Percentiles rank a stretch among this genome's conserved stretches.
Conservation (phyloP, 2,329 filamentous ascomycete species). For the Aspergillus pseudotamarii region DNA sequence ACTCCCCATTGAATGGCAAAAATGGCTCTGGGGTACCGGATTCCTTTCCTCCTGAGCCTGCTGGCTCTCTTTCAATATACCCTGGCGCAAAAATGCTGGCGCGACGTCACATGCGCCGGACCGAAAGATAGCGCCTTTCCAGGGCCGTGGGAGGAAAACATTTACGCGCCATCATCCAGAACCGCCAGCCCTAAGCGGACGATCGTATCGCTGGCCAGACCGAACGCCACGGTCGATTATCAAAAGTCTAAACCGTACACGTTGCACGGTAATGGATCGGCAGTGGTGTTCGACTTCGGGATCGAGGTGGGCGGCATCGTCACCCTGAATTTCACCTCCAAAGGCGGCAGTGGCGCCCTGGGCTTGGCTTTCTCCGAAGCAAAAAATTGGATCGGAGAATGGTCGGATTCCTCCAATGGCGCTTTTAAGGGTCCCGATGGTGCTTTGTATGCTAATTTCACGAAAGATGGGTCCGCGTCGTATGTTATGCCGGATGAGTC, state of each 20-base stretch:
- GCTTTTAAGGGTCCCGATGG: slow-evolving; percentile 47
- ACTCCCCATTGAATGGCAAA: neutral
- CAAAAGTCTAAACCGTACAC: slow-evolving; percentile 31
- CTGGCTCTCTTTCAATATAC: slow-evolving; percentile 18
- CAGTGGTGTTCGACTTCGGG: slow-evolving; percentile 62
- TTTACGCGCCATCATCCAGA: slow-evolving; percentile 58
- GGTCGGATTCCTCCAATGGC: slow-evolving; percentile 54
- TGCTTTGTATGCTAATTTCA: slow-evolving; percentile 42
- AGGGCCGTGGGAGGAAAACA: slow-evolving; percentile 61
- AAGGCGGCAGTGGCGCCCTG: slow-evolving; percentile 38
- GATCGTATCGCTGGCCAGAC: slow-evolving; percentile 38
- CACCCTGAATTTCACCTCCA: slow-evolving; percentile 53
- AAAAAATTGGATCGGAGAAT: slow-evolving; percentile 52
- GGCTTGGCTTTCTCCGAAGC: slow-evolving; percentile 54
- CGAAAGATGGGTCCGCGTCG: slow-evolving; percentile 32
- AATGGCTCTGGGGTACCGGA: slow-evolving; percentile 20
- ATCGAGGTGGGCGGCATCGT: slow-evolving; percentile 61
- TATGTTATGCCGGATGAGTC: slow-evolving; percentile 45
- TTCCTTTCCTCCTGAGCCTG: slow-evolving; percentile 14
- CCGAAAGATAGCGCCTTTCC: slow-evolving; percentile 55
- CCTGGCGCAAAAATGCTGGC: slow-evolving; percentile 52
- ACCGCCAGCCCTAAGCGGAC: slow-evolving; percentile 52
- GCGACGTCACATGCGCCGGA: slow-evolving; percentile 56
- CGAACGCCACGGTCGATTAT: slow-evolving; percentile 27
- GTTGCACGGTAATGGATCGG: slow-evolving; percentile 52